phyloP scores from a whole-genome alignment of 2,329 filamentous ascomycete species.

The Pseudogymnoascus sp. region DNA sequence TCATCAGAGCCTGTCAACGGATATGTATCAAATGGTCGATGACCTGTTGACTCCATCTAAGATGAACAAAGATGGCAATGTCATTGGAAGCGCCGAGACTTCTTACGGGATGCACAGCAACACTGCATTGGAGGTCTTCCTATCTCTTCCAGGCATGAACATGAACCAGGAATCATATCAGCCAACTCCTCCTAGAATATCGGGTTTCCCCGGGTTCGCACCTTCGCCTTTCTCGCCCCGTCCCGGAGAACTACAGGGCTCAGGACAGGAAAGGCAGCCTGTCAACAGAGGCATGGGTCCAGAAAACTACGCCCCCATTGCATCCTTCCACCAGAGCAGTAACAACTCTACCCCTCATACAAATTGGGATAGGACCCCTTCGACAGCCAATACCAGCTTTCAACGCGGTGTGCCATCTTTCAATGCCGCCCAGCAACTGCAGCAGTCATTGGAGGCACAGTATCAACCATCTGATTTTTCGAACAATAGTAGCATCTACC shows the following conservation, averaged over 20 bases:
- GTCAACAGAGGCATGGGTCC: background rate
- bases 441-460: constrained; percentile 19
- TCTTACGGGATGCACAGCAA: constrained; percentile 48
- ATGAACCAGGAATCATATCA: constrained; percentile 1
- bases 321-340: constrained; percentile 17
- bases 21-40: constrained; percentile 50
- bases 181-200: constrained; percentile 28
- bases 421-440: constrained; percentile 11
- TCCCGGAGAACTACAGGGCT: constrained; percentile 27
- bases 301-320: background rate
- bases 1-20: constrained; percentile 32
- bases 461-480: constrained; percentile 34
- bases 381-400: constrained; percentile 27
- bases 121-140: constrained; percentile 44
- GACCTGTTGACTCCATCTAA: constrained; percentile 37
- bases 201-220: constrained; percentile 35
- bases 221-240: constrained; percentile 36
- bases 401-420: background rate
- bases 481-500: constrained; percentile 42
- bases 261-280: background rate
- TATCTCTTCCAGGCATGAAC: constrained; percentile 25
- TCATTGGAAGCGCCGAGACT: constrained; percentile 29
- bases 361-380: constrained; percentile 13
- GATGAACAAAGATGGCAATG: constrained; percentile 13
- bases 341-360: background rate